Base-by-base conservation (phyloP, 371 early-diverging fungal species). In the Haplosporangium sp. region DNA sequence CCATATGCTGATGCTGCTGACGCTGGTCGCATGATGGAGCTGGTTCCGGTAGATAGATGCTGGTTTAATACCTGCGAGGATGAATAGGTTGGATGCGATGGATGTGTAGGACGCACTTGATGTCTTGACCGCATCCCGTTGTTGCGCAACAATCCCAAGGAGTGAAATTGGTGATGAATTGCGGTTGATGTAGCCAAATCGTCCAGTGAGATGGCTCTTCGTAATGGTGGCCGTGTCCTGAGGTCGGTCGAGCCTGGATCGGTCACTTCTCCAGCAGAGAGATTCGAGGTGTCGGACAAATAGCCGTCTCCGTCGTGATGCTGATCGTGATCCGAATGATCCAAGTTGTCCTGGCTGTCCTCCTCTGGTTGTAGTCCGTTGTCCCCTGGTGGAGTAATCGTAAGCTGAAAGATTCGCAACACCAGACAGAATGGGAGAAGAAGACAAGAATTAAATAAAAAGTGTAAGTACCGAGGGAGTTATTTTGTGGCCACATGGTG, bases 121-220 rank as follows among this genome's bases (percentile, higher is more conserved):
- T 52, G 59, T 41, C 57, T 55, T 53, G 60, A 38, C 18, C 54
- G 46, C 18, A 41, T 9, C 37, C 36, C 60, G 20, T 21, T 56
- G 7, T 45, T 12, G 9, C 18, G 50, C 9, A 58, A 14, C 38
- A 29, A 40, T 7, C 55, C 36, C 20, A 57, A 64, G 12, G 62
- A 41, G 23, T 60, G 69, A n/a, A 67, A 36, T 21, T 65, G 69
- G 29, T 46, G 76, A 23, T 58, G 66, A 38, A 75, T 65, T 5
- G 63, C 46, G 12, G 67, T 16, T 6, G 74, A 54, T 0, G 62
- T 36, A 12, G 56, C 23, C 7, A 76, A 37, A 13, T 71, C 71
- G 29, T 76, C 77, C 2, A 76, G 54, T 13, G 77, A 76, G 41
- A 76, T 59, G 55, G 77, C 77, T 46, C 77, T 48, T 45, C 77